Evolutionary conservation across 805 yeast genomes (phyloP).

Genomic region (Pichia insulana): DNA sequence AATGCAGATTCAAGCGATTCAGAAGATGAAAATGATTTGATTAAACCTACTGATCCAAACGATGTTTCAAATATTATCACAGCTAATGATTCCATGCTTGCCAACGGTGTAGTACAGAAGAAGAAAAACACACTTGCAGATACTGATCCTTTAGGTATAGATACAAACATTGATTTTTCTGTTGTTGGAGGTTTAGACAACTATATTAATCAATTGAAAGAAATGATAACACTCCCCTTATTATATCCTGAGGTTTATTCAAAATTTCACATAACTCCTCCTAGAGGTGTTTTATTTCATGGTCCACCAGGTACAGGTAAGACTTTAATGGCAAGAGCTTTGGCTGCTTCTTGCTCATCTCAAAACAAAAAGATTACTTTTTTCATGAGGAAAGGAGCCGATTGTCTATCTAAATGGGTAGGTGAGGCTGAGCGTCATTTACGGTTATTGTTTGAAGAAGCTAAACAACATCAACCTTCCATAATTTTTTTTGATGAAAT

Average conservation of each 20-base stretch:
- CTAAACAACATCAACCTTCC: conserved; percentile 90
- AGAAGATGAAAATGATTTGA: conserved; percentile 38
- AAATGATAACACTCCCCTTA: conserved; percentile 91
- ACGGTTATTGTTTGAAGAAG: conserved; percentile 87
- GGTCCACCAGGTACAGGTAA: conserved; percentile 99
- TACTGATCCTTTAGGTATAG: conserved; percentile 86
- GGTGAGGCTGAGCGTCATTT: conserved; percentile 98
- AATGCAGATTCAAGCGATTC: conserved; percentile 37
- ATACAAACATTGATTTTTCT: conserved; percentile 49
- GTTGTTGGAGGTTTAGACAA: conserved; percentile 88
- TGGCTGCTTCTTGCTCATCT: conserved; percentile 90
- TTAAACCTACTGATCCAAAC: conserved; percentile 28
- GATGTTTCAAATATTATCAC: conserved; percentile 20
- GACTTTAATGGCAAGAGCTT: conserved; percentile 93
- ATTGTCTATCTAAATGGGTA: conserved; percentile 94
- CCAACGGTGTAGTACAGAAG: conserved; percentile 15
- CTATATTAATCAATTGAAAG: conserved; percentile 86
- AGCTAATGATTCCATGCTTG: background rate
- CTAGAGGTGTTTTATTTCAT: conserved; percentile 93
- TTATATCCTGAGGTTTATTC: conserved; percentile 90
- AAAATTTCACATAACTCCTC: conserved; percentile 86
- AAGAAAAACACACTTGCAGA: conserved; percentile 67
- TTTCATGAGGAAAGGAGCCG: conserved; percentile 98
- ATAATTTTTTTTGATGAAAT: conserved; percentile 96
- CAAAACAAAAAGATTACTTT: conserved; percentile 82